These are phyloP conservation scores for Coniosporium apollinis DNA, from an alignment of 495 filamentous ascomycete genomes.

Conservation along the genomic window DNA sequence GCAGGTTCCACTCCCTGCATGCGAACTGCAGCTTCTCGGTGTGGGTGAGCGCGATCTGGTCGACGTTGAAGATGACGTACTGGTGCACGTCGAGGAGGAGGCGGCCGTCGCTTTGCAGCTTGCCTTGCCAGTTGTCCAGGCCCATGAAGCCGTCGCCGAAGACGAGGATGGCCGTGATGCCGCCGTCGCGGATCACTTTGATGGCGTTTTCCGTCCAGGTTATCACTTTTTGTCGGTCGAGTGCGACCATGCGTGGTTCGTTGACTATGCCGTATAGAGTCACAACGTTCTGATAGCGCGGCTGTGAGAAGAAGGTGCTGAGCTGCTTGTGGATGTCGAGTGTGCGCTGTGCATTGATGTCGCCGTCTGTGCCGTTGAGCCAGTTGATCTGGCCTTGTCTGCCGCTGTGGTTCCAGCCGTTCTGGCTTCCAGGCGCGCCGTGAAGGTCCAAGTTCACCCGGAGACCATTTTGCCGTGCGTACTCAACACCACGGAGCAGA, in stretches of 20 bases:
- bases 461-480: slow-evolving; percentile 79
- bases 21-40: slow-evolving; percentile 67
- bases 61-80: slow-evolving; percentile 49
- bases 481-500: slow-evolving; percentile 83
- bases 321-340: slow-evolving; percentile 26
- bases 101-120: slow-evolving; percentile 23
- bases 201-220: slow-evolving; percentile 23
- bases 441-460: slow-evolving; percentile 92
- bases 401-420: slow-evolving; percentile 68
- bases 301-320: slow-evolving; percentile 25
- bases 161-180: slow-evolving; percentile 31
- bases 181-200: slow-evolving; percentile 18
- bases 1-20: slow-evolving; percentile 68
- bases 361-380: slow-evolving; percentile 28
- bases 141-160: slow-evolving; percentile 63
- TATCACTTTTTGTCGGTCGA: slow-evolving; percentile 18
- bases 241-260: slow-evolving; percentile 30
- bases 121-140: slow-evolving; percentile 27
- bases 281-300: slow-evolving; percentile 26
- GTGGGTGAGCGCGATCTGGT: slow-evolving; percentile 35
- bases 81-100: slow-evolving; percentile 75
- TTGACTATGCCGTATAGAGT: slow-evolving; percentile 28
- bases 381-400: slow-evolving; percentile 41
- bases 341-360: slow-evolving; percentile 23
- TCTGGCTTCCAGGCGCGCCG: slow-evolving; percentile 62